Conservation (phyloP, 108 stramenopile species). For the Nitzschia palea region DNA sequence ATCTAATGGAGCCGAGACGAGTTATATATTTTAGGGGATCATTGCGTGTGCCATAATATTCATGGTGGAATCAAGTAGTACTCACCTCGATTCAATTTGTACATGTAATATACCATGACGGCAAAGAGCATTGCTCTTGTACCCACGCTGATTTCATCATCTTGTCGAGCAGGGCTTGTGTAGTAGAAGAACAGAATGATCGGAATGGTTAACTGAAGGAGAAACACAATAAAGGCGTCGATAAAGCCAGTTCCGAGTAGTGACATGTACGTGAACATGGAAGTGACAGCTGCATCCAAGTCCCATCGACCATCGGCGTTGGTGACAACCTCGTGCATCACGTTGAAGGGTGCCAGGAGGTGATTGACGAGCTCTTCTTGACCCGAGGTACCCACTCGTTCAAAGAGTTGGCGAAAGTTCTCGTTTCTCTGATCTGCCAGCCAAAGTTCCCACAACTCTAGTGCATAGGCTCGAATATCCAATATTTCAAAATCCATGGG, state of each 20-base stretch:
- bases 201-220: conserved; percentile 43
- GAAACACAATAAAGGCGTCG: conserved; percentile 33
- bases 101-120: conserved; percentile 44
- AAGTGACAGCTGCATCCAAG: conserved; percentile 24
- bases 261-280: conserved; percentile 46
- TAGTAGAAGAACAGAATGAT: conserved; percentile 19
- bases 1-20: too few species aligned
- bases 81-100: conserved; percentile 43
- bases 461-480: conserved; percentile 33
- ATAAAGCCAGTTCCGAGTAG: conserved; percentile 42
- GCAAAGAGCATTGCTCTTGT: conserved; percentile 43
- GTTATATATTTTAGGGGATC: neutral
- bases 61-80: neutral
- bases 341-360: conserved; percentile 17
- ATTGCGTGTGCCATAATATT: neutral
- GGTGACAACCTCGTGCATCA: conserved; percentile 23
- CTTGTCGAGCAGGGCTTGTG: conserved; percentile 8
- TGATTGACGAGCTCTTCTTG: conserved; percentile 35
- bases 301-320: conserved; percentile 22
- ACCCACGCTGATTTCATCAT: conserved; percentile 11
- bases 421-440: conserved; percentile 32
- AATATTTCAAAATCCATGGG: conserved; percentile 42
- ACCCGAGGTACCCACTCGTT: conserved; percentile 31
- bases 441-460: conserved; percentile 48
- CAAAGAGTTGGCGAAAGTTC: conserved; percentile 31